Evolutionary conservation across 2,329 filamentous ascomycete species (phyloP).

Genomic region (Chaetomium globosum): DNA sequence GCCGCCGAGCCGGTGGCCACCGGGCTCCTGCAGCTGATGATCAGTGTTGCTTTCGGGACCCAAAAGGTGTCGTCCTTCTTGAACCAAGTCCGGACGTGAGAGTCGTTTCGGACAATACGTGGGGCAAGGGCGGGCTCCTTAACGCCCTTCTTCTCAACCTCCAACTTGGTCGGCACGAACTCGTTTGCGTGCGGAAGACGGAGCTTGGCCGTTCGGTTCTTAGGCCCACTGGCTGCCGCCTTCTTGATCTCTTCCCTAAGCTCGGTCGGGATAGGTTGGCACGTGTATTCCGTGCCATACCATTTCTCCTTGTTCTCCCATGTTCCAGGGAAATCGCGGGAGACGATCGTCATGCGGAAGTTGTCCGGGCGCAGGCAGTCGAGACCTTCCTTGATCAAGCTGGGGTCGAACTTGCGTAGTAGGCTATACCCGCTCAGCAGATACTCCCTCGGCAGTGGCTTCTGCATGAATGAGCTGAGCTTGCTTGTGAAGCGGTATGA

Average conservation of each 20-base stretch:
- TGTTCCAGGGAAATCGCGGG: constrained; percentile 77
- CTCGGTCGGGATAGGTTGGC: constrained; percentile 75
- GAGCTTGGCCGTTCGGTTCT: constrained; percentile 67
- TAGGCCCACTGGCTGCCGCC: constrained; percentile 61
- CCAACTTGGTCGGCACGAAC: constrained; percentile 89
- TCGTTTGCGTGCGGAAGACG: constrained; percentile 92
- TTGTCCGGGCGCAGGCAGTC: constrained; percentile 81
- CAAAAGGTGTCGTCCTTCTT: constrained; percentile 99
- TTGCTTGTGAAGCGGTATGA: constrained; percentile 87
- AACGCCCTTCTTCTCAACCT: constrained; percentile 94
- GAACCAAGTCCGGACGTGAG: constrained; percentile 82
- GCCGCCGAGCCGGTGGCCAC: constrained; percentile 77
- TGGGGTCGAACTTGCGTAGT: constrained; percentile 77
- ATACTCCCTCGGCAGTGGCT: constrained; percentile 81
- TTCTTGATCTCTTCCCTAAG: constrained; percentile 71
- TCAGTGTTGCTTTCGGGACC: constrained; percentile 91
- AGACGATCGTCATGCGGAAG: constrained; percentile 80
- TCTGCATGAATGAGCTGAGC: constrained; percentile 87
- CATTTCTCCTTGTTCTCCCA: constrained; percentile 93
- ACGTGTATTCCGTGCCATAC: constrained; percentile 94
- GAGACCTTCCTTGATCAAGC: constrained; percentile 74
- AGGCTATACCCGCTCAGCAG: constrained; percentile 78
- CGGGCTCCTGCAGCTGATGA: constrained; percentile 78
- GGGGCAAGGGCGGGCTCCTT: constrained; percentile 72
- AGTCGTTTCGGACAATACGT: constrained; percentile 81